These are phyloP conservation scores for Tylopilus sp. DNA, from an alignment of 768 basidiomycete species.

Conservation along the genomic window DNA sequence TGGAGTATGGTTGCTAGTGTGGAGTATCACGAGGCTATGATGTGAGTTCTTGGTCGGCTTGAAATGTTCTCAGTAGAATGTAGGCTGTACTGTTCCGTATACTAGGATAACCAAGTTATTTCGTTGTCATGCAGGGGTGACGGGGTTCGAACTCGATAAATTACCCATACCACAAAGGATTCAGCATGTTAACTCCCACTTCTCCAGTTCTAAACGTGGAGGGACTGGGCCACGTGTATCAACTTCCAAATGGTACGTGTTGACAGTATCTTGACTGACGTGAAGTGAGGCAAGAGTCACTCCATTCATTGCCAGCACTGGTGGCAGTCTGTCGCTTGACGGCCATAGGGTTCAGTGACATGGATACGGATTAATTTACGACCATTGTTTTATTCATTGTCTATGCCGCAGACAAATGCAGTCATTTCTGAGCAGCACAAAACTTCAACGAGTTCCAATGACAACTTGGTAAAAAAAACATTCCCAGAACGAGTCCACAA, in stretches of 20 bases:
- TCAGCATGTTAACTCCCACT: not conserved
- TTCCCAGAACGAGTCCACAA: not conserved
- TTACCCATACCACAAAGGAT: not conserved
- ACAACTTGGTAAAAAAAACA: not conserved
- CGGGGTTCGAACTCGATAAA: too few species aligned
- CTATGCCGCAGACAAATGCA: not conserved
- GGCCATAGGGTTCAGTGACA: not conserved
- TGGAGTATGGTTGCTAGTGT: conserved; percentile 9
- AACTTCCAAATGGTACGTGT: not conserved
- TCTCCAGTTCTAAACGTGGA: not conserved
- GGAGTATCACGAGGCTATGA: conserved; percentile 20
- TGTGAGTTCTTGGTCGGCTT: not conserved
- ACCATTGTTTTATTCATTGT: not conserved
- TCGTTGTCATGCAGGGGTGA: too few species aligned
- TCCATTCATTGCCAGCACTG: too few species aligned
- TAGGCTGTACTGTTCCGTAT: too few species aligned
- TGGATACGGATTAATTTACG: not conserved
- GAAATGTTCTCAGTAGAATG: not conserved
- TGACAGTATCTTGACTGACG: not conserved
- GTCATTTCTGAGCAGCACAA: not conserved
- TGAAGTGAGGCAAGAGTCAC: too few species aligned
- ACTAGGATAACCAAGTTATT: too few species aligned
- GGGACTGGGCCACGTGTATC: not conserved
- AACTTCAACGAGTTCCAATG: not conserved
- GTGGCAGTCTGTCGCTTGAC: not conserved